phyloP scores from a whole-genome alignment of 2,329 filamentous ascomycete genomes.

The Aspergillus oerlinghausenensis region DNA sequence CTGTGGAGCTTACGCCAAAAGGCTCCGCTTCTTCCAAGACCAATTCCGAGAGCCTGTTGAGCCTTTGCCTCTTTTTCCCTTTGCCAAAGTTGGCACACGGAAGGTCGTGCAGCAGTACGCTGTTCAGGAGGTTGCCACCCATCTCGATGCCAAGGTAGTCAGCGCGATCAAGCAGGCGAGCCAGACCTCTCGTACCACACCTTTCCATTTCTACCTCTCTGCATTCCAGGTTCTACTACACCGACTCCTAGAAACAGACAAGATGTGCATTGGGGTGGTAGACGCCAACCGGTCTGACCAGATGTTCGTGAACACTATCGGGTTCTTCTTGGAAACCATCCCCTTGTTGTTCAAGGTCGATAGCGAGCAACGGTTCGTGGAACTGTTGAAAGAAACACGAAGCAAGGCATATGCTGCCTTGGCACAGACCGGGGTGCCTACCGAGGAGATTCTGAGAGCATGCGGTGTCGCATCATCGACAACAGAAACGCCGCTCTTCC shows the following conservation, averaged over 20 bases:
- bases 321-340: slow-evolving; percentile 39
- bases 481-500: slow-evolving; percentile 32
- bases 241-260: slow-evolving; percentile 19
- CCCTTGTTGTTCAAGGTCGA: slow-evolving; percentile 28
- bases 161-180: slow-evolving; percentile 12
- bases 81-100: slow-evolving; percentile 14
- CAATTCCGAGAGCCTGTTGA: slow-evolving; percentile 1
- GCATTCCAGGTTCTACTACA: slow-evolving; percentile 28
- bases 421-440: slow-evolving; percentile 25
- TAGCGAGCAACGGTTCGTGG: slow-evolving; percentile 13
- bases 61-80: slow-evolving; percentile 20
- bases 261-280: slow-evolving; percentile 41
- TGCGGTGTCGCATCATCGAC: slow-evolving; percentile 19
- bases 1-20: slow-evolving; percentile 3
- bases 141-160: slow-evolving; percentile 6
- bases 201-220: slow-evolving; percentile 36
- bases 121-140: slow-evolving; percentile 1
- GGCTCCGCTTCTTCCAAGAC: slow-evolving; percentile 2
- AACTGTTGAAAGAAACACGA: slow-evolving; percentile 11
- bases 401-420: slow-evolving; percentile 18
- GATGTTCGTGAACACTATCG: slow-evolving; percentile 25
- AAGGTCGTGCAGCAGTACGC: slow-evolving; percentile 10
- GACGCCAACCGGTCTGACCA: slow-evolving; percentile 34
- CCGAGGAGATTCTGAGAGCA: slow-evolving; percentile 30
- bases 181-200: slow-evolving; percentile 10